A percentile compares a stretch with the other conserved stretches of the same genome.
These are phyloP conservation scores for Sequoiadendron giganteum DNA, from an alignment of 75 land plant genomes.

Conservation along the genomic window DNA sequence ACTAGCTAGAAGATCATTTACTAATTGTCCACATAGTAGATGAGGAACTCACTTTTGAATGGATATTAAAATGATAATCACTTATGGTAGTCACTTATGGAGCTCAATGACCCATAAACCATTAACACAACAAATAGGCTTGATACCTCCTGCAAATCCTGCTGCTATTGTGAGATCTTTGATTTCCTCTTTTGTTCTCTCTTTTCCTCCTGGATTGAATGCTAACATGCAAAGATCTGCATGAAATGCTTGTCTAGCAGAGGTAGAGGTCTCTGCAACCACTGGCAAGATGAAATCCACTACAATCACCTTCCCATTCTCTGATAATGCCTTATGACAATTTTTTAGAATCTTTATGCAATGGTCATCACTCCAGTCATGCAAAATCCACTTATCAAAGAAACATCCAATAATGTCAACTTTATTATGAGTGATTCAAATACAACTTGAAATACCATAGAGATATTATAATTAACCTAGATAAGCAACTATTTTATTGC, in stretches of 20 bases:
- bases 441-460: too few relatives aligned
- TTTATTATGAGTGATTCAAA: too few relatives aligned
- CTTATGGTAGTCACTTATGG: conserved; percentile 16
- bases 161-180: conserved; percentile 38
- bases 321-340: conserved; percentile 47
- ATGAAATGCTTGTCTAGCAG: conserved; percentile 23
- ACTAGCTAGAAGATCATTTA: too few relatives aligned
- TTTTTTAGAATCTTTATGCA: conserved; percentile 53
- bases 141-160: conserved; percentile 42
- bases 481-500: too few relatives aligned
- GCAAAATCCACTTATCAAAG: conserved; percentile 49
- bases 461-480: too few relatives aligned
- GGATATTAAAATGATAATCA: too few relatives aligned
- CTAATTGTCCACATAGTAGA: too few relatives aligned
- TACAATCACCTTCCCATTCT: conserved; percentile 52
- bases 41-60: too few relatives aligned
- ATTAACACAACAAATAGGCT: conserved; percentile 21
- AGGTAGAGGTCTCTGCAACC: conserved; percentile 14
- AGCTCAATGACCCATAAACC: conserved; percentile 54
- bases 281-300: conserved; percentile 43
- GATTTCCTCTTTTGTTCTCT: conserved; percentile 58
- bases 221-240: conserved; percentile 60
- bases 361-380: conserved; percentile 50
- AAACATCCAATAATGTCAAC: too few relatives aligned
- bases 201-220: conserved; percentile 56